Evolutionary conservation across 2,329 filamentous ascomycete genomes (phyloP).

Genomic region (Cladosporium austrohemisphaericum): DNA sequence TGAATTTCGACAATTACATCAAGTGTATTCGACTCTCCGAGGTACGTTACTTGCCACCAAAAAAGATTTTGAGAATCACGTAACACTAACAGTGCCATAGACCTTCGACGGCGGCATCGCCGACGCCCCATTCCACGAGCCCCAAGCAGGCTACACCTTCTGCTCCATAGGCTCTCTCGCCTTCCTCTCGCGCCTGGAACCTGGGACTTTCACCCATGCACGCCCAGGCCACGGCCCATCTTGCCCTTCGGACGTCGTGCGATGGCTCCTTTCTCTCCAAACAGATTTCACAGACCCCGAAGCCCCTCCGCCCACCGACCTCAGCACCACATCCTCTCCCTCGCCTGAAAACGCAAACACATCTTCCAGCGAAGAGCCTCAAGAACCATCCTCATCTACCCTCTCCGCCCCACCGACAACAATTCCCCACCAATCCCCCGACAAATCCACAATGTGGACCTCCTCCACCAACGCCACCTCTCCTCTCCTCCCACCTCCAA

Average conservation of each 20-base stretch:
- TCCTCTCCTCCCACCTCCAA: constrained; percentile 83
- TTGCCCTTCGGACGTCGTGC: constrained; percentile 38
- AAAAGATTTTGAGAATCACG: background rate
- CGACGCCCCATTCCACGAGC: constrained; percentile 73
- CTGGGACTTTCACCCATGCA: constrained; percentile 6
- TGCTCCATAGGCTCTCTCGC: constrained; percentile 76
- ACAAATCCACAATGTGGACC: constrained; percentile 23
- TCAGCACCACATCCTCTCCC: background rate
- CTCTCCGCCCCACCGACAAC: background rate
- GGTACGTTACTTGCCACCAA: constrained; percentile 20
- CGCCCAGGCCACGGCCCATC: constrained; percentile 29
- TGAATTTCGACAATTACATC: constrained; percentile 68
- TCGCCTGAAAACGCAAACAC: background rate
- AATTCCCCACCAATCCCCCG: constrained; percentile 25
- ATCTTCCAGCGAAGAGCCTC: too few relatives aligned
- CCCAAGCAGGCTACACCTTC: constrained; percentile 88
- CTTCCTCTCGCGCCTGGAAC: constrained; percentile 64
- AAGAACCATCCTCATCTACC: background rate
- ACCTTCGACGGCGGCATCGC: constrained; percentile 82
- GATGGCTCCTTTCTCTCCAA: constrained; percentile 48
- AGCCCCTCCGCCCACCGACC: constrained; percentile 25
- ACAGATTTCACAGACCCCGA: constrained; percentile 40
- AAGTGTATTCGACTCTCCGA: constrained; percentile 64
- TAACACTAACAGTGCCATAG: constrained; percentile 45
- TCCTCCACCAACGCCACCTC: constrained; percentile 92